phyloP scores from a whole-genome alignment of 441 rosid species.

The Mallotus repandus region DNA sequence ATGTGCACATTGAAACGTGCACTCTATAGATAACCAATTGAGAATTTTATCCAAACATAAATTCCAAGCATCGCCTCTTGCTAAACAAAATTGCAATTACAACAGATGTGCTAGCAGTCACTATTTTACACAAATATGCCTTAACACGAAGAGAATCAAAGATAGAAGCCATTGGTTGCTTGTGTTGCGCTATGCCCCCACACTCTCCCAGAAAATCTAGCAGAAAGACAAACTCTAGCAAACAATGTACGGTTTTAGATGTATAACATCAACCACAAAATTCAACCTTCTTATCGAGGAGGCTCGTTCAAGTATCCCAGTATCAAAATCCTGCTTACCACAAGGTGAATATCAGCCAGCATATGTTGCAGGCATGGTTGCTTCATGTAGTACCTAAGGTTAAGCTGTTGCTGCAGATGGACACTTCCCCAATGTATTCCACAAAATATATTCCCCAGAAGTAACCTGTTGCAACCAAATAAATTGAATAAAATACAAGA shows the following conservation, averaged over 20 bases:
- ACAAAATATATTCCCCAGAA: constrained; percentile 86
- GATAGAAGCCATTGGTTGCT: background rate
- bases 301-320: background rate
- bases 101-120: background rate
- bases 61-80: background rate
- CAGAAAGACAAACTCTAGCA: background rate
- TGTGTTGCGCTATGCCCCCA: no score
- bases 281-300: no score
- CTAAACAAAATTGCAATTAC: background rate
- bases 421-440: constrained; percentile 95
- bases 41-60: background rate
- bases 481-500: background rate
- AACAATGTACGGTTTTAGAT: no score
- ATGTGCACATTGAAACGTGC: no score
- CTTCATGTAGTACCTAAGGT: constrained; percentile 12
- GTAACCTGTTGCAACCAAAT: constrained; percentile 50
- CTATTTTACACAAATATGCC: background rate
- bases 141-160: background rate
- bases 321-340: background rate
- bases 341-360: background rate
- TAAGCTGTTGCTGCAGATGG: constrained; percentile 64
- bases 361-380: background rate
- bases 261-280: background rate
- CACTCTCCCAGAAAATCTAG: background rate
- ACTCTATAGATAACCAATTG: background rate